A percentile compares a stretch with the other conserved stretches of the same genome.
Conservation (phyloP, 768 basidiomycete species). For the Psilocybe sp. region DNA sequence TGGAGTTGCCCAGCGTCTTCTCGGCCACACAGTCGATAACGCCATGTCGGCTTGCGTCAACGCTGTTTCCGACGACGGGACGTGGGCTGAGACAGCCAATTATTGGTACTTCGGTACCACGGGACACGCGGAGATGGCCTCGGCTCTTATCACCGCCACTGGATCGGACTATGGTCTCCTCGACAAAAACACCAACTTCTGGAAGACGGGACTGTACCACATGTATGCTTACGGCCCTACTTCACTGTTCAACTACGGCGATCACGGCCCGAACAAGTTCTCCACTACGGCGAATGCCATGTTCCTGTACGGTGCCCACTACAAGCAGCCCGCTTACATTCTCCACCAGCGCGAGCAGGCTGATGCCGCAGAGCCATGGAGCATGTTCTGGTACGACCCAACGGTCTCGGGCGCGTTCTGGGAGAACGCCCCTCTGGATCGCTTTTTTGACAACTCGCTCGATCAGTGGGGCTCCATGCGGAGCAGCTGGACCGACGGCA, state of each 20-base stretch:
- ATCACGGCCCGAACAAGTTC: slow-evolving; percentile 93
- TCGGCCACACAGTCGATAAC: slow-evolving; percentile 68
- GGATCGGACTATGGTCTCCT: slow-evolving; percentile 80
- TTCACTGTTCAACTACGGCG: slow-evolving; percentile 81
- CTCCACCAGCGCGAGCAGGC: slow-evolving; percentile 89
- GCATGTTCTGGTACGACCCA: slow-evolving; percentile 93
- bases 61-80: slow-evolving; percentile 68
- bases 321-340: slow-evolving; percentile 67
- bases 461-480: slow-evolving; percentile 93
- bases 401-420: slow-evolving; percentile 85
- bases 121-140: slow-evolving; percentile 84
- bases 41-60: slow-evolving; percentile 75
- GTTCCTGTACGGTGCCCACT: slow-evolving; percentile 72
- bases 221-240: slow-evolving; percentile 85
- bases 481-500: slow-evolving; percentile 86
- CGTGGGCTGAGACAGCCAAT: slow-evolving; percentile 92
- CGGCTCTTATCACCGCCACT: slow-evolving; percentile 80
- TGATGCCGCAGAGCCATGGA: slow-evolving; percentile 82
- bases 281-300: slow-evolving; percentile 92
- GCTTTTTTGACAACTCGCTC: slow-evolving; percentile 66
- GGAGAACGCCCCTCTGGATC: slow-evolving; percentile 80
- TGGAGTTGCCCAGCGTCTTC: slow-evolving; percentile 63
- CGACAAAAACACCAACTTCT: slow-evolving; percentile 65
- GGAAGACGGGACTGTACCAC: slow-evolving; percentile 79
- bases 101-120: slow-evolving; percentile 97